Base-by-base conservation (phyloP, 768 basidiomycete species). In the Rhodotorula toruloides region DNA sequence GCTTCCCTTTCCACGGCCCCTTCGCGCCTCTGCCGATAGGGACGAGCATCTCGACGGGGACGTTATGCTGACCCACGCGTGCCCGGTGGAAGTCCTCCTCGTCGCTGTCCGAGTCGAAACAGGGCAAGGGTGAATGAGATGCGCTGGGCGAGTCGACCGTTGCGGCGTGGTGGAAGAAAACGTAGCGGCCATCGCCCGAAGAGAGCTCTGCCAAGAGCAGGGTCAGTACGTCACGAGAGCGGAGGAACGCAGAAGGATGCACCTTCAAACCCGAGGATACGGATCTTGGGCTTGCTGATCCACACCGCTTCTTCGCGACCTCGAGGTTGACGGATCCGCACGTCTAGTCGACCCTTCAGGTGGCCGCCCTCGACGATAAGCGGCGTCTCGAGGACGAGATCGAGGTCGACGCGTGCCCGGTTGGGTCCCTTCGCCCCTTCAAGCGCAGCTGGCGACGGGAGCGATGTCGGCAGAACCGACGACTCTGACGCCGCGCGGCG, bases 181-280 rank as follows among this genome's bases (percentile, higher is more conserved):
- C 85, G 75, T 88, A 85, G 22, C 86, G 81, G n/a, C 82, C 80
- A 32, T 82, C 80, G 60, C 83, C 81, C 48, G 70, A 76, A 31
- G 71, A 54, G n/a, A 74, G 73, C 34, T 76, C 64, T 57, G 67
- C 32, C 17, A 34, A 58, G 12, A 46, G 9, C 11, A 27, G 31
- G 39, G 36, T 40, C 6, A 34, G 52, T 21, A 43, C 4, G 16
- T 12, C 11, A 21, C 39, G 19, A 64, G 47, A 54, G 49, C 47
- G 19, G 25, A 12, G n/a, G 56, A 21, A 16, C 54, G n/a, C 3
- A 34, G 14, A 22, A 21, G 4, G n/a, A 65, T 78, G 64, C 42
- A 81, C 84, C 85, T 79, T 94, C 92, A 75, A 91, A 91, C 8
- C 92, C 91, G 58, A 93, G 82, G 29, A 92, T 81, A 63, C 90